Percentiles rank a stretch among this genome's conserved stretches.
Conservation (phyloP, 73 alveolate genomes). For the Loxodes magnus region DNA sequence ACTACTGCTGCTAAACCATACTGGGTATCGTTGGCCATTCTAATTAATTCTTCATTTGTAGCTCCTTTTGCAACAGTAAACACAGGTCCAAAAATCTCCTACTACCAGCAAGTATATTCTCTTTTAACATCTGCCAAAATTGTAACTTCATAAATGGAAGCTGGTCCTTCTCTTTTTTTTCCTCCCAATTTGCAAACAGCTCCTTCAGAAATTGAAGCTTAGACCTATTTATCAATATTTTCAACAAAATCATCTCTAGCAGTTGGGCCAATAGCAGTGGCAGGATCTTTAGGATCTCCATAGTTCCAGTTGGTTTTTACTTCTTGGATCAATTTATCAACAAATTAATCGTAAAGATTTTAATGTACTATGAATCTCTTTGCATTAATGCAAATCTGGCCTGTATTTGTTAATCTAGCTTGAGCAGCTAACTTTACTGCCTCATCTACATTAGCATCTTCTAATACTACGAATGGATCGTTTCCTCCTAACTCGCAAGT, state of each 20-base stretch:
- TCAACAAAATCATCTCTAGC: slow-evolving; percentile 41
- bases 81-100: slow-evolving; percentile 87
- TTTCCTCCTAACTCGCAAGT: slow-evolving; percentile 78
- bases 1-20: slow-evolving; percentile 90
- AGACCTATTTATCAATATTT: slow-evolving; percentile 25
- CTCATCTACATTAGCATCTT: slow-evolving; percentile 47
- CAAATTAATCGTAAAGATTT: slow-evolving; percentile 48
- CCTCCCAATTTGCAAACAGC: slow-evolving; percentile 48
- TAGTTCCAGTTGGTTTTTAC: slow-evolving; percentile 20
- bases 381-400: slow-evolving; percentile 70
- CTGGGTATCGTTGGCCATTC: slow-evolving; percentile 66
- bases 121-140: slow-evolving; percentile 30
- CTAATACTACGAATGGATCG: slow-evolving; percentile 67
- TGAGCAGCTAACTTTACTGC: slow-evolving; percentile 49
- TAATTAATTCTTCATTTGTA: slow-evolving; percentile 59
- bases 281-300: slow-evolving; percentile 56
- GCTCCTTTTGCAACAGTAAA: slow-evolving; percentile 45
- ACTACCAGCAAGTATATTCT: slow-evolving; percentile 21
- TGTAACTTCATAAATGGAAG: slow-evolving; percentile 27
- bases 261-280: slow-evolving; percentile 60
- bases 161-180: not conserved
- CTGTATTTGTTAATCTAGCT: slow-evolving; percentile 54
- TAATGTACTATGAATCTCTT: slow-evolving; percentile 59
- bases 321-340: slow-evolving; percentile 18
- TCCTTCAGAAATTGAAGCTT: slow-evolving; percentile 32